A percentile compares a stretch with the other conserved stretches of the same genome.
These are phyloP conservation scores for Clavariopsis aquatica DNA, from an alignment of 495 filamentous ascomycete genomes.

Conservation along the genomic window DNA sequence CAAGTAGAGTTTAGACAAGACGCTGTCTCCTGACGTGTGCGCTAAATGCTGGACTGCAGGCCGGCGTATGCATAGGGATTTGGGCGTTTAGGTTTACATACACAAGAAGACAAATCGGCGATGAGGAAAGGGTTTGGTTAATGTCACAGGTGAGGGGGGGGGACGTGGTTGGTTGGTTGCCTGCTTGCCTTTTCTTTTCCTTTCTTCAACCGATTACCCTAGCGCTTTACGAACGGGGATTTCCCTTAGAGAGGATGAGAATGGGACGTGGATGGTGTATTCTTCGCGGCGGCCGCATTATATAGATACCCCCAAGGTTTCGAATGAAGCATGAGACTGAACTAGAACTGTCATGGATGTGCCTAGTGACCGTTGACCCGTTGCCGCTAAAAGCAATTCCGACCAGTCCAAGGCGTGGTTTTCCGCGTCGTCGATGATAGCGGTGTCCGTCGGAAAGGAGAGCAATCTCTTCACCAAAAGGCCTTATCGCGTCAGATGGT, in stretches of 20 bases:
- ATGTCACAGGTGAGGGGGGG: too few species aligned
- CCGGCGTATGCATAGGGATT: background rate
- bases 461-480: background rate
- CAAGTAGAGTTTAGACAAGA: conserved; percentile 31
- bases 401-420: background rate
- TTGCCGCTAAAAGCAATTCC: background rate
- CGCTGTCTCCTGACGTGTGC: background rate
- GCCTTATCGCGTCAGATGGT: background rate
- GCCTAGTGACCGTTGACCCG: background rate
- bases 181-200: too few species aligned
- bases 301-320: conserved; percentile 22
- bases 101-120: background rate
- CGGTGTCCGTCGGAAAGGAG: background rate
- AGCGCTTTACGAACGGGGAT: too few species aligned
- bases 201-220: too few species aligned
- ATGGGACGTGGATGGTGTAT: conserved; percentile 7
- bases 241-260: background rate
- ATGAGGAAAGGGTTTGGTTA: too few species aligned
- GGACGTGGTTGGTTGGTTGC: too few species aligned
- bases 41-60: background rate
- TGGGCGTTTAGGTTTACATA: conserved; percentile 7
- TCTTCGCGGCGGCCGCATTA: conserved; percentile 17
- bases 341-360: background rate
- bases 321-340: conserved; percentile 2
- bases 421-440: background rate